Percentiles rank a stretch among this genome's conserved stretches.
These are phyloP conservation scores for Phytophthora tentaculata DNA, from an alignment of 352 stramenopile genomes.

Conservation along the genomic window DNA sequence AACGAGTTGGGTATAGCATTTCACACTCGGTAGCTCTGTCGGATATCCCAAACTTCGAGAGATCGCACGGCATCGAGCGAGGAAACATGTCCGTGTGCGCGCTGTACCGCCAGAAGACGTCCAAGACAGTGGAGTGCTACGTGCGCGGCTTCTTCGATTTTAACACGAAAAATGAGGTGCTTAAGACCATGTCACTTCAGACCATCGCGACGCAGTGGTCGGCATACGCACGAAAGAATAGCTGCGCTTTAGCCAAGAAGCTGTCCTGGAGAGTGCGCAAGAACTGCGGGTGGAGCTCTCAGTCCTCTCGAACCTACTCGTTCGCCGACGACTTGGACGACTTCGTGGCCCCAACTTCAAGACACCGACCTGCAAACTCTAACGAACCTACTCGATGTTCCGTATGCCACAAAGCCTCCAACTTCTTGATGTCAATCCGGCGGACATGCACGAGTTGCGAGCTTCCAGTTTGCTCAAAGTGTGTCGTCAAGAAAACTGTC, in stretches of 20 bases:
- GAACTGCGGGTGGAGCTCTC: constrained; percentile 38
- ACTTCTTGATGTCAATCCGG: constrained; percentile 35
- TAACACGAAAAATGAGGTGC: constrained; percentile 35
- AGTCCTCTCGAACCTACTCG: constrained; percentile 37
- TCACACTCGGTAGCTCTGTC: constrained; percentile 50
- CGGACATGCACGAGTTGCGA: constrained; percentile 41
- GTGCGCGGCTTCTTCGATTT: constrained; percentile 52
- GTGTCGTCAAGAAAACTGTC: constrained; percentile 43
- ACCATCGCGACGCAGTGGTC: constrained; percentile 39
- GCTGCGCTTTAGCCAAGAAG: constrained; percentile 48
- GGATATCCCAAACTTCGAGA: constrained; percentile 38
- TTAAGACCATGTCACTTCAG: constrained; percentile 42
- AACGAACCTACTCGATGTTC: constrained; percentile 19
- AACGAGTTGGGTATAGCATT: constrained; percentile 51
- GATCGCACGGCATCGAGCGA: constrained; percentile 41
- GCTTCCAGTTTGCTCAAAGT: constrained; percentile 43
- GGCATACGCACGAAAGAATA: constrained; percentile 39
- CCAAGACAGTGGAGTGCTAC: constrained; percentile 52
- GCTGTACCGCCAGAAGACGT: constrained; percentile 43
- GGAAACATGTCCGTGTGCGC: constrained; percentile 54
- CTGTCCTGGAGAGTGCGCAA: constrained; percentile 40
- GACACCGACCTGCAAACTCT: constrained; percentile 3
- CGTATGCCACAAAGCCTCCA: constrained; percentile 34
- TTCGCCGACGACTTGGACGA: constrained; percentile 40
- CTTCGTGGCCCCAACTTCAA: constrained; percentile 24